Evolutionary conservation across 768 basidiomycete genomes (phyloP).

Genomic region (Cystobasidium tubakii): DNA sequence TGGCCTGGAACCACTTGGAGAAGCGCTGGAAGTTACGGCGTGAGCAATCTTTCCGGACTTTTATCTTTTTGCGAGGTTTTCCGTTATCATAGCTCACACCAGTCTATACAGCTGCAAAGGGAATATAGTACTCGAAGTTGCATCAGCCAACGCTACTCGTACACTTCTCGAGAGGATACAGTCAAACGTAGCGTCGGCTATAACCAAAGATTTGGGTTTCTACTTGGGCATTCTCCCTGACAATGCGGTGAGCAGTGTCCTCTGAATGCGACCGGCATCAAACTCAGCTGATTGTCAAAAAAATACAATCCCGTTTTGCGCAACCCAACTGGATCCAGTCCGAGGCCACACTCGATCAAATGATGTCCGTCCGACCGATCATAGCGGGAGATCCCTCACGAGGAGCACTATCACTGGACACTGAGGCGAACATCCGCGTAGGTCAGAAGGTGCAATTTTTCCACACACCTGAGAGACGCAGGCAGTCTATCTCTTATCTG

Average conservation of each 20-base stretch:
- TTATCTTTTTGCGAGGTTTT: conserved; percentile 30
- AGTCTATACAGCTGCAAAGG: conserved; percentile 58
- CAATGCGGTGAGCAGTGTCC: conserved; percentile 7
- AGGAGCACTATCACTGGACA: conserved; percentile 30
- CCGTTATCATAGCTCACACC: neutral
- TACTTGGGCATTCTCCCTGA: conserved; percentile 32
- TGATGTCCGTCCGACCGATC: conserved; percentile 25
- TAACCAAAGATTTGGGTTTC: conserved; percentile 28
- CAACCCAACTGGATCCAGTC: neutral
- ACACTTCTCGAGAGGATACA: conserved; percentile 59
- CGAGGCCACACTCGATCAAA: neutral
- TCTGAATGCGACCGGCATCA: neutral
- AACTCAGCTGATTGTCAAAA: neutral
- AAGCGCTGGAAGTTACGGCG: conserved; percentile 58
- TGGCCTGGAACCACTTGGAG: conserved; percentile 54
- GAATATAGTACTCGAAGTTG: conserved; percentile 62
- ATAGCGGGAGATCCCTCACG: conserved; percentile 32
- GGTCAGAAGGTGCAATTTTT: conserved; percentile 31
- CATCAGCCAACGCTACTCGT: conserved; percentile 59
- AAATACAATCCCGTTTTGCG: neutral
- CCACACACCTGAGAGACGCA: neutral
- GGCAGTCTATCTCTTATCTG: neutral
- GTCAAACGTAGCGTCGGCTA: neutral
- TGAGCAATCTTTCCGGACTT: conserved; percentile 47
- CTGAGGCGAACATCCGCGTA: conserved; percentile 29